These are phyloP conservation scores for Candida sakaeoensis DNA, from an alignment of 805 yeast species.

Conservation along the genomic window DNA sequence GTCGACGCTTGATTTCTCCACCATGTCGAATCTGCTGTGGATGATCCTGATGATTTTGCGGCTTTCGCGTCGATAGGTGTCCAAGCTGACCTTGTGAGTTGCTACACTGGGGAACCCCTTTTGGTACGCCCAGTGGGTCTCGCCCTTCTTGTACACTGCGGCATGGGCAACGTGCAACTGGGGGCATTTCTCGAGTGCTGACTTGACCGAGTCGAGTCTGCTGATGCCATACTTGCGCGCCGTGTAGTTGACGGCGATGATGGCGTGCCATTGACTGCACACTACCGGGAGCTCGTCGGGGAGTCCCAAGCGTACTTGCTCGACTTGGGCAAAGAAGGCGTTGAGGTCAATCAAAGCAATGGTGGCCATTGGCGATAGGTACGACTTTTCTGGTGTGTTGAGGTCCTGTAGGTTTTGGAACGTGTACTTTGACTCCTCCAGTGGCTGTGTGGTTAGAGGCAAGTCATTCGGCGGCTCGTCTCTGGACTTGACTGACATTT, in stretches of 20 bases:
- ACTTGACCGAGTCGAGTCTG: conserved; percentile 67
- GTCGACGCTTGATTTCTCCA: conserved; percentile 94
- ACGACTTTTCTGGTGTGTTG: conserved; percentile 44
- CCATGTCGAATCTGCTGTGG: conserved; percentile 55
- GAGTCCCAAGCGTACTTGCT: conserved; percentile 68
- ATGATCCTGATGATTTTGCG: conserved; percentile 71
- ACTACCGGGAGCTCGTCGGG: conserved; percentile 77
- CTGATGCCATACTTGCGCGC: conserved; percentile 81
- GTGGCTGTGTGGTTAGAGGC: conserved; percentile 2
- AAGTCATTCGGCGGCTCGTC: neutral
- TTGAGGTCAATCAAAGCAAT: conserved; percentile 87
- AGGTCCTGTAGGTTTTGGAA: conserved; percentile 52
- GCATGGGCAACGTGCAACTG: conserved; percentile 79
- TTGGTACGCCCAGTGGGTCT: conserved; percentile 75
- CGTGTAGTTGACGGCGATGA: conserved; percentile 88
- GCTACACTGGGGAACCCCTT: conserved; percentile 55
- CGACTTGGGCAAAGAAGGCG: conserved; percentile 95
- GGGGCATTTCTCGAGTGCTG: conserved; percentile 77
- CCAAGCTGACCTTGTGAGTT: conserved; percentile 79
- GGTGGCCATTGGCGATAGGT: conserved; percentile 66
- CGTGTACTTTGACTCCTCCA: conserved; percentile 24
- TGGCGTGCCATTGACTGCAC: conserved; percentile 87
- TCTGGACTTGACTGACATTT: conserved; percentile 8
- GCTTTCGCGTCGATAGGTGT: conserved; percentile 87
- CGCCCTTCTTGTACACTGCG: conserved; percentile 88